Evolutionary conservation across 257 asterid species (phyloP).

Genomic region (Coffea canephora): DNA sequence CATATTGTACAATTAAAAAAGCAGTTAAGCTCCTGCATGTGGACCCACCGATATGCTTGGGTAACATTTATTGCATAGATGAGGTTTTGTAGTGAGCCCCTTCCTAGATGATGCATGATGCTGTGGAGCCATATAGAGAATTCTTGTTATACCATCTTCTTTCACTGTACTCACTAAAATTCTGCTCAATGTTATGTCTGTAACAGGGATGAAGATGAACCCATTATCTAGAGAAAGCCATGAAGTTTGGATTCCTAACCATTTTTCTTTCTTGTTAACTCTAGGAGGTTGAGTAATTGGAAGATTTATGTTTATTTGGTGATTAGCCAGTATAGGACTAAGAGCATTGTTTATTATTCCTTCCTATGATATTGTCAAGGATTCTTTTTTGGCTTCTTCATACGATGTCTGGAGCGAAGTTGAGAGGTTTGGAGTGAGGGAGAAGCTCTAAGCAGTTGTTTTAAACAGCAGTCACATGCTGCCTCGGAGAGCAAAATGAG

Average conservation of each 20-base stretch:
- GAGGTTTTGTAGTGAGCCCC: background rate
- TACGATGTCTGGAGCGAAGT: background rate
- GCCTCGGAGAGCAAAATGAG: background rate
- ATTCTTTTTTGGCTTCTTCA: background rate
- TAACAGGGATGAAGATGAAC: background rate
- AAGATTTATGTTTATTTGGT: background rate
- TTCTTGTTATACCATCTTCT: background rate
- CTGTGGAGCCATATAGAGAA: background rate
- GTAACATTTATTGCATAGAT: background rate
- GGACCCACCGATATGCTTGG: background rate
- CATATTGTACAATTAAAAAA: background rate
- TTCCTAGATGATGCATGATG: background rate
- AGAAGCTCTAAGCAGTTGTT: background rate
- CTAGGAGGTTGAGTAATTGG: background rate
- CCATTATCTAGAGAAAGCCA: background rate
- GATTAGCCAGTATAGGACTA: background rate
- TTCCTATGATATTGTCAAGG: too few relatives aligned
- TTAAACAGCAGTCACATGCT: background rate
- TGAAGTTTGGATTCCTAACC: background rate
- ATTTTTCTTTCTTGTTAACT: background rate
- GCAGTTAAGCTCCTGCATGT: background rate
- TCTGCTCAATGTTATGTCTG: background rate
- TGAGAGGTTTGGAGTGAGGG: background rate
- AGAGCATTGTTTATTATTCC: background rate
- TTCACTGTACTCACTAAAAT: background rate